A percentile compares a stretch with the other conserved stretches of the same genome.
Conservation (phyloP, 345 rosid genomes). For the Citrus cavaleriei region DNA sequence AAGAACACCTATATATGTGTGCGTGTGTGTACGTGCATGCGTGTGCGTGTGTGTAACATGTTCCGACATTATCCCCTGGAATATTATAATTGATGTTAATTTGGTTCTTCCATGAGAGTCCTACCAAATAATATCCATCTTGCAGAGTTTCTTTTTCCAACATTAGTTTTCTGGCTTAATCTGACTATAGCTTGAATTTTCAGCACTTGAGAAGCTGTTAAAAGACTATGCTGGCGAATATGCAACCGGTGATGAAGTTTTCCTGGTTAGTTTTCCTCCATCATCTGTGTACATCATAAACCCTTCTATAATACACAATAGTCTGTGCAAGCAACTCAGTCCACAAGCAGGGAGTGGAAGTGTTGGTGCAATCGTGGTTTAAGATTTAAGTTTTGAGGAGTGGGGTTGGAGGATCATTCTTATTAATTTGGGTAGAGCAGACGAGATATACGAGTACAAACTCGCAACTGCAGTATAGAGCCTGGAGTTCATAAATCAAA, state of each 20-base stretch:
- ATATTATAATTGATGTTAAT: not conserved
- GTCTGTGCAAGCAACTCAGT: no score
- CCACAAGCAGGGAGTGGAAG: not conserved
- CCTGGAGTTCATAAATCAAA: not conserved
- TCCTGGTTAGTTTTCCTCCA: slow-evolving; percentile 46
- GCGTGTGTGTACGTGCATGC: no score
- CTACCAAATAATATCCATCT: not conserved
- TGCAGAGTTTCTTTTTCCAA: not conserved
- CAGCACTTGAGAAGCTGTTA: slow-evolving; percentile 76
- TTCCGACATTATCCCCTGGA: not conserved
- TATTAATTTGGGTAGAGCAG: not conserved
- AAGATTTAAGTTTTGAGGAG: not conserved
- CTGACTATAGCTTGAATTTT: slow-evolving; percentile 12
- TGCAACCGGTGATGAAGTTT: slow-evolving; percentile 76
- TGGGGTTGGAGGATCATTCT: not conserved
- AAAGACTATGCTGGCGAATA: slow-evolving; percentile 60
- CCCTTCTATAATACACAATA: not conserved
- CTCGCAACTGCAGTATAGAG: not conserved
- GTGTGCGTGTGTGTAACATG: no score
- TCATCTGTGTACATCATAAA: slow-evolving; percentile 3
- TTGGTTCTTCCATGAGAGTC: not conserved
- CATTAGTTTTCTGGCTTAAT: not conserved
- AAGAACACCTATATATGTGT: no score
- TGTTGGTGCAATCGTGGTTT: not conserved
- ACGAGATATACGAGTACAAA: no score